Conservation (phyloP, 177 flowering plant species). For the Vitis hybrid region DNA sequence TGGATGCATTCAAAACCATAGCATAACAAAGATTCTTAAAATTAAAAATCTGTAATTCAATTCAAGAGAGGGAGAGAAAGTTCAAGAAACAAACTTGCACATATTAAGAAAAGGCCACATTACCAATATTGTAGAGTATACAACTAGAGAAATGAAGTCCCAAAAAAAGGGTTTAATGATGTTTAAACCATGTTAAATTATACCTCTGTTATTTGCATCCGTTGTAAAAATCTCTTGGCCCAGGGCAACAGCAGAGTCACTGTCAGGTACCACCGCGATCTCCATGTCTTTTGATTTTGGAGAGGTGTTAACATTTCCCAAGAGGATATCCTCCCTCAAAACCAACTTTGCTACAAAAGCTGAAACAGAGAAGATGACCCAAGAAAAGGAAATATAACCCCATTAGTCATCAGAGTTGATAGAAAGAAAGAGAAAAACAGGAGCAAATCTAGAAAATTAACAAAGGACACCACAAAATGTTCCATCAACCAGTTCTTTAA, state of each 20-base stretch:
- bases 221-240: slow-evolving; percentile 13
- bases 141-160: no score
- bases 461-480: not conserved
- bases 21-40: not conserved
- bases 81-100: not conserved
- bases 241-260: slow-evolving; percentile 14
- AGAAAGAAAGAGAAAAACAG: slow-evolving; percentile 1
- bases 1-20: not conserved
- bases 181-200: not conserved
- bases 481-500: no score
- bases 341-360: slow-evolving; percentile 47
- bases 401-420: not conserved
- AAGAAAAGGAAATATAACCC: not conserved
- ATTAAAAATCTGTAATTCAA: not conserved
- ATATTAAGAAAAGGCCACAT: no score
- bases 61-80: not conserved
- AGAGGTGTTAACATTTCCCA: slow-evolving; percentile 29
- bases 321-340: slow-evolving; percentile 25
- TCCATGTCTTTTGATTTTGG: slow-evolving; percentile 29
- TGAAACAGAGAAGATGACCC: slow-evolving; percentile 21
- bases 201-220: slow-evolving; percentile 27
- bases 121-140: no score
- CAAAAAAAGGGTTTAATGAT: not conserved
- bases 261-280: slow-evolving; percentile 1
- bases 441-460: not conserved